These are phyloP conservation scores for Cryptococcus hybrid DNA, from an alignment of 1,284 basidiomycete genomes.

Conservation along the genomic window DNA sequence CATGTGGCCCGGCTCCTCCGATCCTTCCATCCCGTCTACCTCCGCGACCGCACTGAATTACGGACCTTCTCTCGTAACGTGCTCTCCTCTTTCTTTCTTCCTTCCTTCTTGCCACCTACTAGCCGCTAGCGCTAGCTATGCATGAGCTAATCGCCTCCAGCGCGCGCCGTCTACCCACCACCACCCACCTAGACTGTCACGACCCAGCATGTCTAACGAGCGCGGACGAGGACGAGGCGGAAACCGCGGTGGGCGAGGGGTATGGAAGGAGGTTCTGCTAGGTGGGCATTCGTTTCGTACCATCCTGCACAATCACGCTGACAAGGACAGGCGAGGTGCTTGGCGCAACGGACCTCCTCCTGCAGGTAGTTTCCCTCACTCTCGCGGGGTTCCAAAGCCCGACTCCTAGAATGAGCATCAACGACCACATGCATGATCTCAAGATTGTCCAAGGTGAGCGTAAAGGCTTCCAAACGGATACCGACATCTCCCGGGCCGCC, in stretches of 20 bases:
- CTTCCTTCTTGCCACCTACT: too few relatives aligned
- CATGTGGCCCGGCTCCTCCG: background rate
- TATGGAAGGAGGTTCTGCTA: conserved; percentile 10
- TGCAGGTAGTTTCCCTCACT: conserved; percentile 20
- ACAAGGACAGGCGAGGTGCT: conserved; percentile 27
- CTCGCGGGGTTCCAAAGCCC: conserved; percentile 18
- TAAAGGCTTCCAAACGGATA: conserved; percentile 81
- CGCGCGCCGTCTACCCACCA: background rate
- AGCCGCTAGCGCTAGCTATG: too few relatives aligned
- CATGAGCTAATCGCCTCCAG: background rate
- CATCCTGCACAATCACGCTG: too few relatives aligned
- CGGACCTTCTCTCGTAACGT: background rate
- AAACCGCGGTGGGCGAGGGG: conserved; percentile 19
- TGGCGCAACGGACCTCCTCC: conserved; percentile 41
- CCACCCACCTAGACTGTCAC: too few relatives aligned
- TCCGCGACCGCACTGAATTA: background rate
- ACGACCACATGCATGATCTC: conserved; percentile 34
- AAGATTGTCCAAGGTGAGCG: conserved; percentile 21
- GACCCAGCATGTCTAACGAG: conserved; percentile 7
- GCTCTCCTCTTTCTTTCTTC: too few relatives aligned
- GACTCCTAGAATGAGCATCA: conserved; percentile 28
- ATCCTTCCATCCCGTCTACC: background rate
- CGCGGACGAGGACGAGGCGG: conserved; percentile 9
- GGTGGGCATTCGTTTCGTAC: background rate
- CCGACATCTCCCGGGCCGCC: conserved; percentile 68